Evolutionary conservation across 2,329 filamentous ascomycete species (phyloP).

Genomic region (Parasarocladium wereldwijsianum): DNA sequence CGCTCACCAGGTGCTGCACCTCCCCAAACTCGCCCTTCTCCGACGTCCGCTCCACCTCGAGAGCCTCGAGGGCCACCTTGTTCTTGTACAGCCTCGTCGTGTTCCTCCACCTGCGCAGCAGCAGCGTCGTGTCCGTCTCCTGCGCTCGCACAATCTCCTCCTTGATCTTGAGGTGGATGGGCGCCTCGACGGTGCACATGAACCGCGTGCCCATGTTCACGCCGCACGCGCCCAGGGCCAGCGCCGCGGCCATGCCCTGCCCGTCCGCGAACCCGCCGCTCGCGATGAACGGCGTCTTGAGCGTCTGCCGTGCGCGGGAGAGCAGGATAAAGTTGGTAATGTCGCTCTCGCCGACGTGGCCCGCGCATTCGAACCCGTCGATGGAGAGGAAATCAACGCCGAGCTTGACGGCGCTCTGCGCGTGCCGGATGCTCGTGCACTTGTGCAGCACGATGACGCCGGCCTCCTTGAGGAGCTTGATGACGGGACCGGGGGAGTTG

Average conservation of each 20-base stretch:
- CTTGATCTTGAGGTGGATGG: constrained; percentile 90
- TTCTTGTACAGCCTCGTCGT: constrained; percentile 82
- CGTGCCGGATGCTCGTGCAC: constrained; percentile 92
- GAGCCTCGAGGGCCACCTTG: constrained; percentile 67
- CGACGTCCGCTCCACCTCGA: constrained; percentile 73
- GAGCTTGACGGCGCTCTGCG: constrained; percentile 78
- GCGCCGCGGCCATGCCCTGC: constrained; percentile 77
- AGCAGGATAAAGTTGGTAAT: constrained; percentile 87
- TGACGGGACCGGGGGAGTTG: constrained; percentile 78
- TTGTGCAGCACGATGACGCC: constrained; percentile 81
- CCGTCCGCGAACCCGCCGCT: constrained; percentile 94
- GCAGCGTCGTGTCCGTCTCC: constrained; percentile 81
- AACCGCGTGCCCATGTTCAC: constrained; percentile 99
- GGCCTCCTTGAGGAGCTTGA: constrained; percentile 71
- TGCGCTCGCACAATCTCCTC: constrained; percentile 75
- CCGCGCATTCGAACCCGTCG: constrained; percentile 95
- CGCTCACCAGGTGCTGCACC: constrained; percentile 75
- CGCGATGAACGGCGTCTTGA: constrained; percentile 84
- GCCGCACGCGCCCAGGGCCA: constrained; percentile 80
- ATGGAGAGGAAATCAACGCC: constrained; percentile 95
- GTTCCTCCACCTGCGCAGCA: constrained; percentile 85
- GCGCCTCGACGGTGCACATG: constrained; percentile 89
- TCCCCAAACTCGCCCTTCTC: constrained; percentile 78
- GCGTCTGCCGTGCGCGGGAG: constrained; percentile 66
- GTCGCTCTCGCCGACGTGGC: constrained; percentile 73